These are phyloP conservation scores for Calocybe cyanea DNA, from an alignment of 768 basidiomycete genomes.

Conservation along the genomic window DNA sequence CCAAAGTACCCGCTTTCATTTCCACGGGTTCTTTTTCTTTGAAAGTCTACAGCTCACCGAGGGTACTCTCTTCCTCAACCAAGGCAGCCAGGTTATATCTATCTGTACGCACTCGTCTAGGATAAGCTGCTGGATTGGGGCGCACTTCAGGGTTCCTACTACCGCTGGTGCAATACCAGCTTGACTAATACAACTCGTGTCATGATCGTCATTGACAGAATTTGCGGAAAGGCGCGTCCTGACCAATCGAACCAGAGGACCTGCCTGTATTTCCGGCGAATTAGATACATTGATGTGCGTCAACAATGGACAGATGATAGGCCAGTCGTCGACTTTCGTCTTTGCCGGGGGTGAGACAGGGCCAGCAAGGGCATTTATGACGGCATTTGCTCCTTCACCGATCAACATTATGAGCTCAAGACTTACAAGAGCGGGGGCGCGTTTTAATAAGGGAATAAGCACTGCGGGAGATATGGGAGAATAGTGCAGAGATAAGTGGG, in stretches of 20 bases:
- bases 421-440: constrained; percentile 33
- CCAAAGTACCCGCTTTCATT: no score
- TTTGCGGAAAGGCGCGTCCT: constrained; percentile 38
- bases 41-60: constrained; percentile 59
- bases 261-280: constrained; percentile 49
- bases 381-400: constrained; percentile 27
- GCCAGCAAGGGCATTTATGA: constrained; percentile 41
- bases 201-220: constrained; percentile 15
- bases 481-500: constrained; percentile 32
- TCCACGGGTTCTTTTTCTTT: constrained; percentile 33
- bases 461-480: constrained; percentile 24
- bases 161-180: background rate
- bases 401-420: constrained; percentile 39
- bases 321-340: background rate
- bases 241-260: constrained; percentile 50
- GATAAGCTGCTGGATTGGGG: constrained; percentile 39
- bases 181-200: no score
- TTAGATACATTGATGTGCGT: constrained; percentile 53
- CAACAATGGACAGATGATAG: constrained; percentile 41
- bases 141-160: constrained; percentile 7
- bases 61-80: constrained; percentile 53
- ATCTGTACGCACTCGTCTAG: constrained; percentile 57
- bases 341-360: constrained; percentile 6
- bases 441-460: constrained; percentile 28
- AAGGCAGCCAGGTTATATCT: constrained; percentile 53